Percentiles rank a stretch among this genome's conserved stretches.
Evolutionary conservation across 441 rosid species (phyloP).

Genomic region (Mallotus japonicus): DNA sequence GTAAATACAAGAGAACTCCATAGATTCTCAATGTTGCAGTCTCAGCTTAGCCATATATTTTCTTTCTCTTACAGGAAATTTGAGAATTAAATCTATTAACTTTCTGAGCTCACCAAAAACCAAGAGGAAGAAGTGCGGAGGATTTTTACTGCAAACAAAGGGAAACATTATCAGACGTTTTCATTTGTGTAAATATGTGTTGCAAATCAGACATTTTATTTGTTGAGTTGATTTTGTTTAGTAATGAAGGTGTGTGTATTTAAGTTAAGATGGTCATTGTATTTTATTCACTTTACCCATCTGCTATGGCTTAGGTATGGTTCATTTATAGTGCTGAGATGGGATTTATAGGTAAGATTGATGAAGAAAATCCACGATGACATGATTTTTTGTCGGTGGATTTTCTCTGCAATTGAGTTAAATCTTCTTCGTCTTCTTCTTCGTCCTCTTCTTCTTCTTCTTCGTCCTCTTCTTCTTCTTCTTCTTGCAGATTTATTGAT

Average conservation of each 20-base stretch:
- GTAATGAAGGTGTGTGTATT: background rate
- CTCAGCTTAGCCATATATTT: background rate
- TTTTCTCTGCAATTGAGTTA: too few relatives aligned
- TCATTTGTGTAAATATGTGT: background rate
- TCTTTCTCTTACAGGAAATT: constrained; percentile 24
- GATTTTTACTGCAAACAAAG: background rate
- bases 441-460: too few relatives aligned
- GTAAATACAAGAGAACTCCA: background rate
- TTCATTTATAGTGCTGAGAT: too few relatives aligned
- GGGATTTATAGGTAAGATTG: too few relatives aligned
- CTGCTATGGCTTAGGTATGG: too few relatives aligned
- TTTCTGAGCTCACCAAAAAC: background rate
- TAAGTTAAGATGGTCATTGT: background rate
- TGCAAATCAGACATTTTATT: background rate
- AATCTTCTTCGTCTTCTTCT: too few relatives aligned
- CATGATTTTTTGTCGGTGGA: too few relatives aligned
- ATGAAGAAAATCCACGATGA: too few relatives aligned
- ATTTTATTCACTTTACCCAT: too few relatives aligned
- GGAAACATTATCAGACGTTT: background rate
- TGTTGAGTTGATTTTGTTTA: background rate
- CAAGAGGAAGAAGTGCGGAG: background rate
- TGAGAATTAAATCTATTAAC: background rate
- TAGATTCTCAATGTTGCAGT: background rate
- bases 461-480: too few relatives aligned
- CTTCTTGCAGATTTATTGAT: too few relatives aligned